These are phyloP conservation scores for Naegleria fowleri DNA, from an alignment of 208 protist species.

Conservation along the genomic window DNA sequence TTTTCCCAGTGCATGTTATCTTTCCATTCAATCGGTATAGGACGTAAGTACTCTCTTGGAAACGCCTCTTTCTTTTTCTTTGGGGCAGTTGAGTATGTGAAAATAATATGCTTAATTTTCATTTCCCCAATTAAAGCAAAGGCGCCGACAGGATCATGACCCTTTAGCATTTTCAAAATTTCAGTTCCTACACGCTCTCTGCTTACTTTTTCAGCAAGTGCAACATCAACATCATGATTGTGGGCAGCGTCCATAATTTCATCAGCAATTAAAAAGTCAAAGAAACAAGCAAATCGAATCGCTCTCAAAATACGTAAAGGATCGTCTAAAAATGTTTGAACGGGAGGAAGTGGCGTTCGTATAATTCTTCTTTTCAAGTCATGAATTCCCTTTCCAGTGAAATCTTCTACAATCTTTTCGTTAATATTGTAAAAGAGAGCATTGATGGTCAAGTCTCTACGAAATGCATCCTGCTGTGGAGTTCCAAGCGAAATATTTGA, in stretches of 20 bases:
- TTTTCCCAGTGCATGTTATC: not conserved
- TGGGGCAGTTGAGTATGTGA: not conserved
- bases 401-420: constrained; percentile 83
- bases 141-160: not conserved
- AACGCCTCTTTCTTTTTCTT: not conserved
- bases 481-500: constrained; percentile 62
- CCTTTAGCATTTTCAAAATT: not conserved
- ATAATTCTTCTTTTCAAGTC: constrained; percentile 74
- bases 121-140: constrained; percentile 5
- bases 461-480: constrained; percentile 77
- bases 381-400: constrained; percentile 69
- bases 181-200: constrained; percentile 16
- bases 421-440: constrained; percentile 98
- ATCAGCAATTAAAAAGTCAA: constrained; percentile 71
- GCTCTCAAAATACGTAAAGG: constrained; percentile 83
- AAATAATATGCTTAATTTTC: not conserved
- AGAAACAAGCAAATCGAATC: constrained; percentile 78
- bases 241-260: constrained; percentile 34
- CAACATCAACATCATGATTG: not conserved
- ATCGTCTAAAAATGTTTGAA: constrained; percentile 79
- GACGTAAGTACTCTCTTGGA: not conserved
- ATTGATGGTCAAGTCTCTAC: constrained; percentile 98
- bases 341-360: constrained; percentile 74
- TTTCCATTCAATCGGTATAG: not conserved
- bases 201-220: not conserved